Base-by-base conservation (phyloP, 225 moss, liverwort and hornwort genomes). In the Lunularia cruciata region DNA sequence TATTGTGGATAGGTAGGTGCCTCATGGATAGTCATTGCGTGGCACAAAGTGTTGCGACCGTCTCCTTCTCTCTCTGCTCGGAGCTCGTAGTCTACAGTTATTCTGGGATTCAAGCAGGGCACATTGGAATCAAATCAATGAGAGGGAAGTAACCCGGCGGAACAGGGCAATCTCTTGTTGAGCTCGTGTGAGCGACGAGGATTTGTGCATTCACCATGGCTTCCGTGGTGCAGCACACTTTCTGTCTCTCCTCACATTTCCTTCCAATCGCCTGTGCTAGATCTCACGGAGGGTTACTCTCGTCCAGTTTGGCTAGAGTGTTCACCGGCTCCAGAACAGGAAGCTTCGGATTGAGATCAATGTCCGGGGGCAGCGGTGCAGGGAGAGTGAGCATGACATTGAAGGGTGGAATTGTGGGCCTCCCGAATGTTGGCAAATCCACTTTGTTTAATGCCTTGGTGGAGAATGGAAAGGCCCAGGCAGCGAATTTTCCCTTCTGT, bases 401-500 rank as follows among this genome's bases (percentile, higher is more conserved):
- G 79, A 90, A 83, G 77, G 92, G 90, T 54, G 90, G 92, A 70
- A 96, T 96, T 69, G 96, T 96, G 28, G 96, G 96, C 19, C 89
- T 96, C 33, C 96, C 96, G 18, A 96, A 96, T 51, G 96, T 96
- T 0, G 96, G 96, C 5, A 96, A 96, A 47, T 92, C 96, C 16
- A 96, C 96, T 5, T 78, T 96, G 33, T 96, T 96, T 64, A 96
- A 96, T 65, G 92, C 96, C 13, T 52, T 96, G 76, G 95, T 92
- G 47, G 96, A 98, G 78, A 98, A 90, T 48, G 96, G 87, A 2
- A 98, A 98, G 71, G 96, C 96, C 5, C 90, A 92, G 73, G 96
- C 96, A 20, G 96, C 96, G 6, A 98, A 98, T 66, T 98, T 92
- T 43, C 96, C 96, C 3, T 98, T 98, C 69, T 98, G 96, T 77